Evolutionary conservation across 2,329 filamentous ascomycete species (phyloP).

Genomic region (Pyricularia sp.): DNA sequence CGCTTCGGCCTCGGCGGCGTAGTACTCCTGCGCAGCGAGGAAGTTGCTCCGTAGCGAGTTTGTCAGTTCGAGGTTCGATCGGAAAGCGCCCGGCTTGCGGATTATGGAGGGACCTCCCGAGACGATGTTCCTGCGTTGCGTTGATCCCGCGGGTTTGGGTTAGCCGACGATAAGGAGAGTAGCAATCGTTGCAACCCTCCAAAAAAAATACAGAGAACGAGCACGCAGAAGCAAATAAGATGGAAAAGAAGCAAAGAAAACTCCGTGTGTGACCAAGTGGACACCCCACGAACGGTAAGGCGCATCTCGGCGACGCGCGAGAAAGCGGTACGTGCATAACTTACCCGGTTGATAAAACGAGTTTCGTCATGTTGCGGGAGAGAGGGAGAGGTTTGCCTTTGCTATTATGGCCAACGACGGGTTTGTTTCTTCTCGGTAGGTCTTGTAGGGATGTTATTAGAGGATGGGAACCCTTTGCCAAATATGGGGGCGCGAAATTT

Average conservation of each 20-base stretch:
- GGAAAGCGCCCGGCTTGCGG: slow-evolving; percentile 64
- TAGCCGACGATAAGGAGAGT: not conserved
- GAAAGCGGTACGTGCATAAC: slow-evolving; percentile 19
- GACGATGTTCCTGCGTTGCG: slow-evolving; percentile 64
- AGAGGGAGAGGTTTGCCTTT: not conserved
- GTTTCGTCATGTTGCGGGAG: slow-evolving; percentile 52
- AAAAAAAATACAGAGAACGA: not conserved
- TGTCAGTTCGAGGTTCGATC: slow-evolving; percentile 89
- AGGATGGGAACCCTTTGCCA: too few relatives aligned
- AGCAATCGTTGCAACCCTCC: too few relatives aligned
- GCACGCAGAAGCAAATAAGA: not conserved
- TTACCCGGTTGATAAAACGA: slow-evolving; percentile 81
- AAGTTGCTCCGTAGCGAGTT: slow-evolving; percentile 84
- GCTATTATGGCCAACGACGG: not conserved
- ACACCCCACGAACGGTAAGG: not conserved
- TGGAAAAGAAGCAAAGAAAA: not conserved
- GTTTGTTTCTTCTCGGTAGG: not conserved
- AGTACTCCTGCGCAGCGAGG: slow-evolving; percentile 59
- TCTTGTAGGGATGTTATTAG: not conserved
- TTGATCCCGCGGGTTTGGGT: not conserved
- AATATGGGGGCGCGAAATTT: not conserved
- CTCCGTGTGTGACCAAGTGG: not conserved
- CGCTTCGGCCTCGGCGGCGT: slow-evolving; percentile 22
- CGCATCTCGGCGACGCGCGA: not conserved
- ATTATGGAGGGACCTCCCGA: slow-evolving; percentile 75